Evolutionary conservation across 179 eudicot genomes (phyloP).

Genomic region (Gypsophila paniculata): DNA sequence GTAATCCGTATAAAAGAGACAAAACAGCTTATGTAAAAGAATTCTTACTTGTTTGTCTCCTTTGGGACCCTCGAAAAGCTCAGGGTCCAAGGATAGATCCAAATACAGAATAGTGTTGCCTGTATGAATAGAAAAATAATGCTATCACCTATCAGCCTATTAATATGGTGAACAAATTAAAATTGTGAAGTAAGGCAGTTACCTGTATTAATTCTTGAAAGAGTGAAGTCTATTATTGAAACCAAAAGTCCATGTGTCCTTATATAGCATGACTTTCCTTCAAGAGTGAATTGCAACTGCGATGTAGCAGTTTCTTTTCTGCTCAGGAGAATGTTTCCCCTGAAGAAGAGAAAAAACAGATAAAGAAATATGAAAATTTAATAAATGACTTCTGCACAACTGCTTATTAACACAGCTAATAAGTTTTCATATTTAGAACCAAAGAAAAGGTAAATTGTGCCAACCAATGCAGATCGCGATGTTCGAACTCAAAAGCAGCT

Average conservation of each 20-base stretch:
- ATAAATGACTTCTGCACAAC: background rate
- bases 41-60: conserved; percentile 83
- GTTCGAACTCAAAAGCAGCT: conserved; percentile 92
- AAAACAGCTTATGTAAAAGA: background rate
- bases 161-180: conserved; percentile 11
- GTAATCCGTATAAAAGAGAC: background rate
- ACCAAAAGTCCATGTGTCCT: conserved; percentile 59
- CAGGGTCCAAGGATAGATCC: conserved; percentile 82
- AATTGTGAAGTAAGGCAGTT: conserved; percentile 7
- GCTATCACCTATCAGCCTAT: conserved; percentile 10
- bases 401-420: background rate
- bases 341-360: conserved; percentile 27
- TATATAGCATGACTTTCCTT: conserved; percentile 51
- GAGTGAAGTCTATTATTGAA: conserved; percentile 91
- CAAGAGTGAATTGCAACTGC: conserved; percentile 64
- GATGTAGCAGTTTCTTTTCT: conserved; percentile 49
- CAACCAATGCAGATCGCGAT: conserved; percentile 94
- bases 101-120: conserved; percentile 82
- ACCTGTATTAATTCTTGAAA: conserved; percentile 93
- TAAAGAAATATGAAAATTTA: background rate
- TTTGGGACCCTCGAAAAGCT: conserved; percentile 82
- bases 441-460: background rate
- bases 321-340: conserved; percentile 90
- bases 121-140: conserved; percentile 27
- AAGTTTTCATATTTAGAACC: background rate